Conservation (phyloP, 2,329 filamentous ascomycete species). For the Trichoderma cornu-damae region DNA sequence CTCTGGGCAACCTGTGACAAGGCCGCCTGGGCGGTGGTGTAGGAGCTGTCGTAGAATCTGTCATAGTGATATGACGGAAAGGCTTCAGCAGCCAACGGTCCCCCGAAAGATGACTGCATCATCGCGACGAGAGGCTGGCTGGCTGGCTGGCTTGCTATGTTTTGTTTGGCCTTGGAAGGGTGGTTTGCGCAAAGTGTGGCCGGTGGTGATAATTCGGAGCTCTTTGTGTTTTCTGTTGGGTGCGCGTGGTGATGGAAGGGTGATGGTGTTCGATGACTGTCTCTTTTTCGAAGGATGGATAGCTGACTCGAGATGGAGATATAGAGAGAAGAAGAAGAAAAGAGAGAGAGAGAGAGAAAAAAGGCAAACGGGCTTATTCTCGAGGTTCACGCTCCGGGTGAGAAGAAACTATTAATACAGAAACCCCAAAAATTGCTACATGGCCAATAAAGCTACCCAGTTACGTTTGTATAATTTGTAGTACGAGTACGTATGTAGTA, state of each 20-base stretch:
- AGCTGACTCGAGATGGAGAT: slow-evolving; percentile 5
- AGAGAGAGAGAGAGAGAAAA: slow-evolving; percentile 8
- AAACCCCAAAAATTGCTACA: neutral
- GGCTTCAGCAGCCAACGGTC: slow-evolving; percentile 24
- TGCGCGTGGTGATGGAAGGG: neutral
- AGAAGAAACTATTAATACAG: slow-evolving; percentile 16
- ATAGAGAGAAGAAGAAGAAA: neutral
- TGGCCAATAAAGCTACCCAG: too few relatives aligned
- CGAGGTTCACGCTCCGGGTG: slow-evolving; percentile 9
- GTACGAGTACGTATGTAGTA: too few relatives aligned
- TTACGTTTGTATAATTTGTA: too few relatives aligned
- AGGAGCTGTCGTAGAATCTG: slow-evolving; percentile 43
- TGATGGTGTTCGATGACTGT: too few relatives aligned
- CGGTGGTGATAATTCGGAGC: too few relatives aligned
- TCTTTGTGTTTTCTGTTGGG: neutral
- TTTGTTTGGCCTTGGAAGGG: too few relatives aligned
- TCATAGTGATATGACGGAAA: slow-evolving; percentile 32
- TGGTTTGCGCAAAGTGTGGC: neutral
- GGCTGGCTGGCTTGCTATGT: too few relatives aligned
- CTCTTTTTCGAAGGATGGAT: neutral
- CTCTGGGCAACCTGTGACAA: slow-evolving; percentile 43
- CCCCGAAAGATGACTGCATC: slow-evolving; percentile 31
- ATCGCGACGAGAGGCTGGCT: slow-evolving; percentile 23
- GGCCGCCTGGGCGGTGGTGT: slow-evolving; percentile 48
- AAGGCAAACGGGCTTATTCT: neutral